These are phyloP conservation scores for Platanthera zijinensis DNA, from an alignment of 106 monocot genomes.

Conservation along the genomic window DNA sequence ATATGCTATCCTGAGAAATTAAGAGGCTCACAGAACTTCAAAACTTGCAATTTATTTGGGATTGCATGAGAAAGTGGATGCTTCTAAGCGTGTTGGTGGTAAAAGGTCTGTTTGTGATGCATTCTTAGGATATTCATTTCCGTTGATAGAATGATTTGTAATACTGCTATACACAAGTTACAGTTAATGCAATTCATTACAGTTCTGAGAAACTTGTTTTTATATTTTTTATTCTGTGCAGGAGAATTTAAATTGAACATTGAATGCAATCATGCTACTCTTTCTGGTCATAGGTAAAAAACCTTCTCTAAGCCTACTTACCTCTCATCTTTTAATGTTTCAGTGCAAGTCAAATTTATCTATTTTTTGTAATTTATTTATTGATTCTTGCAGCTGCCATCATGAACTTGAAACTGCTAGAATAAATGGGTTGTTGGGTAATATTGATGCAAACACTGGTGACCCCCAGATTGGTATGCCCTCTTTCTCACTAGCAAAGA, in stretches of 20 bases:
- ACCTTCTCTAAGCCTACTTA: neutral
- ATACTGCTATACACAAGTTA: no score
- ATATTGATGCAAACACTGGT: conserved; percentile 97
- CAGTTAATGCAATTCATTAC: neutral
- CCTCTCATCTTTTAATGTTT: neutral
- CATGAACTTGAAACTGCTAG: conserved; percentile 99
- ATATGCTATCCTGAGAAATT: no score
- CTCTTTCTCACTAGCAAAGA: neutral
- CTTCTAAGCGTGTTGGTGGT: no score
- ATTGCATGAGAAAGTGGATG: no score
- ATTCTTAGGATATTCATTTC: no score
- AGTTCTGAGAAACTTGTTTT: neutral
- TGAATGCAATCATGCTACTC: conserved; percentile 97
- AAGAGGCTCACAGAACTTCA: no score
- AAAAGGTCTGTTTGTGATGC: no score
- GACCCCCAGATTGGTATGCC: conserved; percentile 89
- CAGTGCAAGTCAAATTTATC: neutral
- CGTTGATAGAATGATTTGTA: no score
- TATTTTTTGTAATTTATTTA: neutral
- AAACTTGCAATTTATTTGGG: no score
- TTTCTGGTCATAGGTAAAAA: conserved; percentile 89
- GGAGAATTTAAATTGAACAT: conserved; percentile 95
- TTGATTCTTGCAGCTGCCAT: conserved; percentile 52
- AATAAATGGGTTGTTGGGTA: conserved; percentile 91
- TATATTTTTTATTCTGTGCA: conserved; percentile 21